Percentiles rank a stretch among this genome's conserved stretches.
phyloP scores from a whole-genome alignment of 1,284 basidiomycete species.

The Chiua sp. region DNA sequence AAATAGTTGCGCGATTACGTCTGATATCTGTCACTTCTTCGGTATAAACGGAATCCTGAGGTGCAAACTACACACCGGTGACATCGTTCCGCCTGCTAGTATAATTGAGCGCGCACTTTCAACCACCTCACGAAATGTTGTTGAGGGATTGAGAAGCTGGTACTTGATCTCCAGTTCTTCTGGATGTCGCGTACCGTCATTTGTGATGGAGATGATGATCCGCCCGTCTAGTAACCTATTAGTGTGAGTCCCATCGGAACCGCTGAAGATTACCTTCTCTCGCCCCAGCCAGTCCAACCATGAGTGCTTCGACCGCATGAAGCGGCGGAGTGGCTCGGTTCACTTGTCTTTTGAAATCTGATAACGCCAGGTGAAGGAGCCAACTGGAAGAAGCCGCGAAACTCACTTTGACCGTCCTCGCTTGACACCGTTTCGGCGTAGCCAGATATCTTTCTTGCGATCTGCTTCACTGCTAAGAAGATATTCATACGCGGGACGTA shows the following conservation, averaged over 20 bases:
- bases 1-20: constrained; percentile 87
- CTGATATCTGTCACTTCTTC: constrained; percentile 72
- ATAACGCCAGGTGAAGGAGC: constrained; percentile 4
- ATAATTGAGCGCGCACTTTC: constrained; percentile 83
- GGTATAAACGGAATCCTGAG: constrained; percentile 2
- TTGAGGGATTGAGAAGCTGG: constrained; percentile 93
- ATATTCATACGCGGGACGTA: neutral
- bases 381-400: neutral
- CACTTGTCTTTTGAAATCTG: constrained; percentile 36
- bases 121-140: constrained; percentile 84
- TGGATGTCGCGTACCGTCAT: constrained; percentile 35
- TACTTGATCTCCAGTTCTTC: constrained; percentile 81
- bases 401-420: constrained; percentile 45
- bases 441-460: constrained; percentile 78
- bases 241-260: neutral
- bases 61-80: constrained; percentile 66
- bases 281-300: constrained; percentile 81
- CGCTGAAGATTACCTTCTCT: constrained; percentile 65
- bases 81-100: constrained; percentile 97
- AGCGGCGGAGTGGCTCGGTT: constrained; percentile 72
- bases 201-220: constrained; percentile 55
- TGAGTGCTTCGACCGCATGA: constrained; percentile 85
- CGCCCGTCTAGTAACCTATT: constrained; percentile 59
- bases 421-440: constrained; percentile 76
- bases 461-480: constrained; percentile 42